These are phyloP conservation scores for Herpotrichia juniperi DNA, from an alignment of 2,329 filamentous ascomycete genomes.

Conservation along the genomic window DNA sequence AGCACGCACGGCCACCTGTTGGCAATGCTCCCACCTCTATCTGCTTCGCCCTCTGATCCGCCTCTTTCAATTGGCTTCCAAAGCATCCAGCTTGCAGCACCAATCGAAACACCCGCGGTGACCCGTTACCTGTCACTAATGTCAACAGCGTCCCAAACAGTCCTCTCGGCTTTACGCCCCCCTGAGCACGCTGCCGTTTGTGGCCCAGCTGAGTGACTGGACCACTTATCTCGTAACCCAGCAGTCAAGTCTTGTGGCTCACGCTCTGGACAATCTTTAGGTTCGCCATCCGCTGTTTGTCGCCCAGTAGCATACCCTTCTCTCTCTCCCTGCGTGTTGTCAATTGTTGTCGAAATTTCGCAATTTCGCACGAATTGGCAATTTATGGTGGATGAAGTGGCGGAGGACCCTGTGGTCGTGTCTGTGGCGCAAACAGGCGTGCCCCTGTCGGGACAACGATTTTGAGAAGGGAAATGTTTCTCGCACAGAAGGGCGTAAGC, in stretches of 20 bases:
- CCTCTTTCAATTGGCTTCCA: conserved; percentile 10
- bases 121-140: conserved; percentile 13
- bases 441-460: neutral
- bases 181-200: conserved; percentile 6
- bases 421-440: conserved; percentile 9
- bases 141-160: conserved; percentile 5
- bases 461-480: neutral
- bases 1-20: conserved; percentile 3
- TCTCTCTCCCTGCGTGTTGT: conserved; percentile 4
- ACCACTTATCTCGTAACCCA: conserved; percentile 9
- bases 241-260: conserved; percentile 14
- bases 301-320: conserved; percentile 3
- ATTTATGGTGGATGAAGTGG: conserved; percentile 9
- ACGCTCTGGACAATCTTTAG: conserved; percentile 5
- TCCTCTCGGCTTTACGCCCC: neutral
- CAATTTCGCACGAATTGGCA: conserved; percentile 16
- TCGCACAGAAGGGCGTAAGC: neutral
- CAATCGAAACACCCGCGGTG: conserved; percentile 6
- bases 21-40: neutral
- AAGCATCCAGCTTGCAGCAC: neutral
- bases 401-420: conserved; percentile 4
- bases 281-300: conserved; percentile 1
- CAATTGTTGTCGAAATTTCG: conserved; percentile 7
- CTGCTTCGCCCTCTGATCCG: conserved; percentile 1
- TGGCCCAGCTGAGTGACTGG: conserved; percentile 6